Evolutionary conservation across 257 asterid genomes (phyloP).

Genomic region (Anisodus acutangulus): DNA sequence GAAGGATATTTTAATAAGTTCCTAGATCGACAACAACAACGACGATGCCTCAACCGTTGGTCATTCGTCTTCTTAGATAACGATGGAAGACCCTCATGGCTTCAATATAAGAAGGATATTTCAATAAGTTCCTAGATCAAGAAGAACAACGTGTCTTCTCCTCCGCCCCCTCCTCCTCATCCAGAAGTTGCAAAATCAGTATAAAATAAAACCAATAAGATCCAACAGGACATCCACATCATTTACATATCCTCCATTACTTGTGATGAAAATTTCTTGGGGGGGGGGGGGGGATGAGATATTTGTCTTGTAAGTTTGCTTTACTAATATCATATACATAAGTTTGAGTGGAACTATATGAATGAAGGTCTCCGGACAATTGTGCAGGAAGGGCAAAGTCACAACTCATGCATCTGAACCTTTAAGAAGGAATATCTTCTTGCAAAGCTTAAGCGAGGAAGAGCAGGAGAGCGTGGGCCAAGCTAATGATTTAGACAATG

Average conservation of each 20-base stretch:
- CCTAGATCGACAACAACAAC: not conserved
- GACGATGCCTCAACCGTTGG: not conserved
- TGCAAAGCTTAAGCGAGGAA: conserved; percentile 73
- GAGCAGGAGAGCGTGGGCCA: conserved; percentile 44
- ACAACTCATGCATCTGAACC: conserved; percentile 73
- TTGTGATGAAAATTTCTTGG: conserved; percentile 9
- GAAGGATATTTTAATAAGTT: not conserved
- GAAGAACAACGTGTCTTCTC: not conserved
- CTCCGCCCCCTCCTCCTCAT: not conserved
- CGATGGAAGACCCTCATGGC: not conserved
- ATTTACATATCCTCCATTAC: not conserved
- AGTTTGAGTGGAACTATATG: conserved; percentile 25
- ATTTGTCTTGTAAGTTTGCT: not conserved
- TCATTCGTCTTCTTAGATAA: not conserved
- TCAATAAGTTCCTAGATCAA: not conserved
- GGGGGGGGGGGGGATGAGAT: not conserved
- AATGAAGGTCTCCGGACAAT: conserved; percentile 45
- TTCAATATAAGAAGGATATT: not conserved
- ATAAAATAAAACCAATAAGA: not conserved
- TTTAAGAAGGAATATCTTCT: conserved; percentile 71
- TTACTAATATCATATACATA: not conserved
- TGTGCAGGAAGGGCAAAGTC: conserved; percentile 81
- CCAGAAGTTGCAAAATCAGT: conserved; percentile 12
- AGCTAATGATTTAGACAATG: conserved; percentile 38
- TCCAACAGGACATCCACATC: not conserved